phyloP scores from a whole-genome alignment of 345 rosid genomes.

The Erodium maritimum region DNA sequence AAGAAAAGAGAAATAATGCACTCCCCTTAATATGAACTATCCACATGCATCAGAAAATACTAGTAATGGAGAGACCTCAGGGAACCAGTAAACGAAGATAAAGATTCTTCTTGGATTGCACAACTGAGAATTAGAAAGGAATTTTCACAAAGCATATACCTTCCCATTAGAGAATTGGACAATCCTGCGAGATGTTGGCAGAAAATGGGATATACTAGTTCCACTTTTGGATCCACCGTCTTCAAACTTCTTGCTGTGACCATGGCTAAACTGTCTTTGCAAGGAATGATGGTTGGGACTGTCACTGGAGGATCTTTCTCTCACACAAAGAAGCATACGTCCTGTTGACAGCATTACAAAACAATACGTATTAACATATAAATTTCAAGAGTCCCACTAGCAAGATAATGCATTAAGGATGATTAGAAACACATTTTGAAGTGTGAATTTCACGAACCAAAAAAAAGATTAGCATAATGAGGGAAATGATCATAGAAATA shows the following conservation, averaged over 20 bases:
- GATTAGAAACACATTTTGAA: background rate
- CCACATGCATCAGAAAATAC: too few species aligned
- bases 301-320: slow-evolving; percentile 52
- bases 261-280: slow-evolving; percentile 64
- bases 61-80: too few species aligned
- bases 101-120: background rate
- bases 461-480: too few species aligned
- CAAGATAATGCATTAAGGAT: background rate
- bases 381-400: background rate
- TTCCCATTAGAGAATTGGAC: slow-evolving; percentile 71
- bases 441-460: background rate
- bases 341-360: slow-evolving; percentile 21
- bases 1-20: background rate
- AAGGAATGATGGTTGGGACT: slow-evolving; percentile 38
- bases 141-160: slow-evolving; percentile 14
- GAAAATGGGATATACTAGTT: slow-evolving; percentile 62
- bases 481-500: too few species aligned
- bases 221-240: slow-evolving; percentile 44
- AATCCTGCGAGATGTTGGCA: slow-evolving; percentile 68
- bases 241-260: slow-evolving; percentile 44
- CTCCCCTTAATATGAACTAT: too few species aligned
- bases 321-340: slow-evolving; percentile 62
- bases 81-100: background rate
- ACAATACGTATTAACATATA: background rate
- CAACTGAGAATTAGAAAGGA: background rate